Evolutionary conservation across 2,329 filamentous ascomycete genomes (phyloP).

Genomic region (Penicillium sp.): DNA sequence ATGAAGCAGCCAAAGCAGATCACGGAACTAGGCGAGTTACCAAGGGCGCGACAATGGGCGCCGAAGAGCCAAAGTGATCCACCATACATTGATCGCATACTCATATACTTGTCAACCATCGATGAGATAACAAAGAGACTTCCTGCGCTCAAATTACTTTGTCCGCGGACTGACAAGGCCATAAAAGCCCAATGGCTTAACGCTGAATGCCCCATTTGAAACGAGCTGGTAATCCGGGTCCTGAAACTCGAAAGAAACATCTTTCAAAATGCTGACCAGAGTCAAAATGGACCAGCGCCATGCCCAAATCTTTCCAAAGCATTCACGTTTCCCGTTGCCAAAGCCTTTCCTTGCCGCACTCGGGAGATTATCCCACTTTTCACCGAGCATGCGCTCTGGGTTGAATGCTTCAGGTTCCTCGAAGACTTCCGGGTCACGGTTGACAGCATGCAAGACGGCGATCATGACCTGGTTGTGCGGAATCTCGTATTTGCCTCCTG

Average conservation of each 20-base stretch:
- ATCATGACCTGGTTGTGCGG: constrained; percentile 57
- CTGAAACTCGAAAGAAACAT: constrained; percentile 62
- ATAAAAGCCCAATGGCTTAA: constrained; percentile 17
- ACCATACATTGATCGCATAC: neutral
- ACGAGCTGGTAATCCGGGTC: constrained; percentile 54
- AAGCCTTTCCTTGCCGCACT: constrained; percentile 71
- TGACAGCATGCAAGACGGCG: constrained; percentile 59
- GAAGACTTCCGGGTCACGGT: constrained; percentile 67
- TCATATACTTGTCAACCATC: neutral
- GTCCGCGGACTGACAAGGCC: constrained; percentile 16
- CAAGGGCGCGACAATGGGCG: neutral
- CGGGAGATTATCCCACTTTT: constrained; percentile 67
- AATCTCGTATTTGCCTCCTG: constrained; percentile 64
- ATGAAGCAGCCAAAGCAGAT: neutral
- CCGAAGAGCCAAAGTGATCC: neutral
- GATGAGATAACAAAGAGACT: neutral
- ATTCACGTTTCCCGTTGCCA: constrained; percentile 70
- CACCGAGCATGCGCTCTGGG: constrained; percentile 73
- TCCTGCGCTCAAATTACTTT: neutral
- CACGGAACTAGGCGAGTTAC: neutral
- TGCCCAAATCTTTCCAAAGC: constrained; percentile 73
- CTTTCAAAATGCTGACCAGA: constrained; percentile 67
- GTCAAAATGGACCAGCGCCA: constrained; percentile 71
- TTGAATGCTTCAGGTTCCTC: constrained; percentile 67
- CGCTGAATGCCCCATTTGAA: constrained; percentile 49